Percentiles rank a stretch among this genome's conserved stretches.
phyloP scores from a whole-genome alignment of 2,329 filamentous ascomycete genomes.

The Venturia aucupariae region DNA sequence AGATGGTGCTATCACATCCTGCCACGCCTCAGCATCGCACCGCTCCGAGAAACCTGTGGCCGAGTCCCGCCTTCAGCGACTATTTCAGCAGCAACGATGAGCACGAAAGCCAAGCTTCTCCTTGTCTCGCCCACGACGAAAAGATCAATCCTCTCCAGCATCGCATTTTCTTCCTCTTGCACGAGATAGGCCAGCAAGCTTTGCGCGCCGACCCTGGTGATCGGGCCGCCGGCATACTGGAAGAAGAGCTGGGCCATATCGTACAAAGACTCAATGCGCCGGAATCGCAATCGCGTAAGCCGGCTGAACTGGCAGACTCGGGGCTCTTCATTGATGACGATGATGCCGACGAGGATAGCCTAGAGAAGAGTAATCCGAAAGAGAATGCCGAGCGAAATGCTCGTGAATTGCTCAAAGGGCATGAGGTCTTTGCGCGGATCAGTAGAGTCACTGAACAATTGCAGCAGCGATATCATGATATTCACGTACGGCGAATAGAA shows the following conservation, averaged over 20 bases:
- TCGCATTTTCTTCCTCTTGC: conserved; percentile 27
- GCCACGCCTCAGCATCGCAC: neutral
- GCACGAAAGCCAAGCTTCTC: conserved; percentile 12
- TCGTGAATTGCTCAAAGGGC: neutral
- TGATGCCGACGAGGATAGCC: conserved; percentile 12
- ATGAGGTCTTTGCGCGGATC: conserved; percentile 12
- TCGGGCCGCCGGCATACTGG: conserved; percentile 14
- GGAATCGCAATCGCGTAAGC: conserved; percentile 20
- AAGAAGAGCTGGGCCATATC: conserved; percentile 23
- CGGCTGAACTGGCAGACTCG: conserved; percentile 23
- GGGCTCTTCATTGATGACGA: conserved; percentile 26
- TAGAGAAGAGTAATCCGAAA: neutral
- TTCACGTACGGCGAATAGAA: conserved; percentile 13
- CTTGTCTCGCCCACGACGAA: conserved; percentile 18
- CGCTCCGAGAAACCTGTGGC: conserved; percentile 6
- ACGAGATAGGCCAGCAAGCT: conserved; percentile 27
- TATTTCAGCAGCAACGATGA: conserved; percentile 12
- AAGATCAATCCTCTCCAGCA: conserved; percentile 16
- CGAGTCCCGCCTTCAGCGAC: conserved; percentile 13
- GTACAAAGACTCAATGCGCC: conserved; percentile 24
- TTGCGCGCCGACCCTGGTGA: conserved; percentile 21
- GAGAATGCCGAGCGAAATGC: conserved; percentile 6
- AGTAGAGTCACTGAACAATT: conserved; percentile 4
- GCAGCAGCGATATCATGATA: conserved; percentile 14
- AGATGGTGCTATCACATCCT: conserved; percentile 1